Evolutionary conservation across 257 asterid genomes (phyloP).

Genomic region (Primulina eburnea): DNA sequence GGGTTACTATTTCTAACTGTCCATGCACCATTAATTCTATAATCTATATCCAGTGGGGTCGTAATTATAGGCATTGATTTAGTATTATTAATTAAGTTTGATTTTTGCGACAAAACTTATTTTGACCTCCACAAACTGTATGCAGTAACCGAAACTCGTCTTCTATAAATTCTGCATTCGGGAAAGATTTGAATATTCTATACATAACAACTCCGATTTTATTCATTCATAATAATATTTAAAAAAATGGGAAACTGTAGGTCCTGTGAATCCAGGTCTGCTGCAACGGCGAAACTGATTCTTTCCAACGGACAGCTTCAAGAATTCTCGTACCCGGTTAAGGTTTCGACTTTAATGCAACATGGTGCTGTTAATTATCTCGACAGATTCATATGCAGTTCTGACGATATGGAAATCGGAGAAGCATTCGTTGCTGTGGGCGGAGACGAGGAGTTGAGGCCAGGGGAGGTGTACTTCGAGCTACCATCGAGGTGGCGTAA

Average conservation of each 20-base stretch:
- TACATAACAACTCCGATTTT: not conserved
- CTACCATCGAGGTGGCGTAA: conserved; percentile 51
- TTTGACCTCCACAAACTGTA: conserved; percentile 5
- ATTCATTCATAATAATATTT: not conserved
- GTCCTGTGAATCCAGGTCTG: conserved; percentile 50
- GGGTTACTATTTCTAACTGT: not conserved
- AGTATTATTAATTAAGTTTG: not conserved
- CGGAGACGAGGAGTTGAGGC: conserved; percentile 54
- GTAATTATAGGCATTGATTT: too few relatives aligned
- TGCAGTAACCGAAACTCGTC: not conserved
- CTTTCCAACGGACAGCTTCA: conserved; percentile 52
- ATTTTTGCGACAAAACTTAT: conserved; percentile 19
- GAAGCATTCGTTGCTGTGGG: conserved; percentile 44
- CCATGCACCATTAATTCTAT: too few relatives aligned
- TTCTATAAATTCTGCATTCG: not conserved
- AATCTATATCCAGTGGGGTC: not conserved
- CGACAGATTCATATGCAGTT: conserved; percentile 58
- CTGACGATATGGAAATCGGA: conserved; percentile 73
- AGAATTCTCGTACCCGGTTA: conserved; percentile 64
- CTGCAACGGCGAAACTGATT: conserved; percentile 57
- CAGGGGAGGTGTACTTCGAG: conserved; percentile 76
- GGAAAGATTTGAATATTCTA: not conserved
- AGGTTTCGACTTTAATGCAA: conserved; percentile 46
- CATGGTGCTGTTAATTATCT: conserved; percentile 25
- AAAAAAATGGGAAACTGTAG: conserved; percentile 56